Conservation (phyloP, 2,329 filamentous ascomycete species). For the Xylaria polymorpha region DNA sequence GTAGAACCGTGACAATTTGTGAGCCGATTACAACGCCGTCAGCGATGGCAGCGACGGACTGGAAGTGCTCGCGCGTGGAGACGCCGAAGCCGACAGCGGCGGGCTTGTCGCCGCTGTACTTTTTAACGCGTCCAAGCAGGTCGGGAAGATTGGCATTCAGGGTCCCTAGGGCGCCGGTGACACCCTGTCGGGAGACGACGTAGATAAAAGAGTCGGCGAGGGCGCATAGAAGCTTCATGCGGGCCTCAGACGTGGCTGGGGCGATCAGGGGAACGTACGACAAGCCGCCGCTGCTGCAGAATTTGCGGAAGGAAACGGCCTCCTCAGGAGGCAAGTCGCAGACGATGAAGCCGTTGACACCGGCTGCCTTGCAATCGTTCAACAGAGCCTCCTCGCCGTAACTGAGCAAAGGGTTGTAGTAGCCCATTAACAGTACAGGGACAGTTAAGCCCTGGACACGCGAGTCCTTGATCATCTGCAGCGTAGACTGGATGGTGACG, state of each 20-base stretch:
- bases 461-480: constrained; percentile 86
- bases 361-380: constrained; percentile 82
- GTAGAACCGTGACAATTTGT: too few relatives aligned
- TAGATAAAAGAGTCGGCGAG: constrained; percentile 99
- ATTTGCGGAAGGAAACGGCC: constrained; percentile 88
- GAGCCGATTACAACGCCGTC: constrained; percentile 97
- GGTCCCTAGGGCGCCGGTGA: constrained; percentile 88
- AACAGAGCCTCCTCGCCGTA: constrained; percentile 94
- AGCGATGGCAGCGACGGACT: constrained; percentile 82
- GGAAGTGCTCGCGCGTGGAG: constrained; percentile 93
- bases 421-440: constrained; percentile 95
- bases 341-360: constrained; percentile 96
- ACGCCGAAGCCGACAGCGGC: constrained; percentile 96
- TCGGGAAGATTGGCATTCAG: constrained; percentile 85
- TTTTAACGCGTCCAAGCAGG: constrained; percentile 86
- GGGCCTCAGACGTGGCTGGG: constrained; percentile 87
- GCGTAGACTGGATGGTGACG: constrained; percentile 81
- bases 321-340: constrained; percentile 97
- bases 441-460: constrained; percentile 80
- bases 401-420: constrained; percentile 95
- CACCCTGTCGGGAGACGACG: constrained; percentile 96
- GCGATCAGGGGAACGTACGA: constrained; percentile 98
- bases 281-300: constrained; percentile 82
- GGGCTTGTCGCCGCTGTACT: constrained; percentile 89
- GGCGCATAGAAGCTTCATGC: constrained; percentile 95